Evolutionary conservation across 345 rosid genomes (phyloP).

Genomic region (Combretum micranthum): DNA sequence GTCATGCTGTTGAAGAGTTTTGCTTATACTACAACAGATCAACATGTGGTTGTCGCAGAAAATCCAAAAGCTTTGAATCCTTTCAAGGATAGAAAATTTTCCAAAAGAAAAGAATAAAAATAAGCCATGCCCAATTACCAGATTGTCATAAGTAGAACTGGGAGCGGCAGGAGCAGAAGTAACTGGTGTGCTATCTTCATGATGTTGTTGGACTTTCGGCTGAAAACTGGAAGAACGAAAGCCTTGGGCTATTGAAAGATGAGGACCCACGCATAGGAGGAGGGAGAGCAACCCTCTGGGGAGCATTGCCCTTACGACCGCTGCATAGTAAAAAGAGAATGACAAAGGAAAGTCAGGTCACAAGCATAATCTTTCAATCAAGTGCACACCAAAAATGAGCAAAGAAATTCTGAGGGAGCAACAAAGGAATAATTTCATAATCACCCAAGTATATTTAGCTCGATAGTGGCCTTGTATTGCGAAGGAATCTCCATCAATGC

Average conservation of each 20-base stretch:
- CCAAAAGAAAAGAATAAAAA: background rate
- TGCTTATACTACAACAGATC: too few relatives aligned
- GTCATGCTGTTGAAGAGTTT: too few relatives aligned
- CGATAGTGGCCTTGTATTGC: constrained; percentile 60
- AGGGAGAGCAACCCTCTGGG: constrained; percentile 31
- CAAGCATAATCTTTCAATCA: background rate
- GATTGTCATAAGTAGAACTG: constrained; percentile 10
- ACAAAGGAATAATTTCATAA: background rate
- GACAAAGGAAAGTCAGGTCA: background rate
- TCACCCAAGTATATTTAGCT: constrained; percentile 50
- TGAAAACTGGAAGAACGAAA: constrained; percentile 16
- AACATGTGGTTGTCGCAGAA: too few relatives aligned
- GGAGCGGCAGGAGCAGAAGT: constrained; percentile 17
- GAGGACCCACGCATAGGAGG: constrained; percentile 27
- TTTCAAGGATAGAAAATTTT: background rate
- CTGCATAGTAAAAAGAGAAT: constrained; percentile 10
- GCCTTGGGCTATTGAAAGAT: constrained; percentile 11
- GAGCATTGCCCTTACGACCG: constrained; percentile 22
- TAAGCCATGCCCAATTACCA: constrained; percentile 7
- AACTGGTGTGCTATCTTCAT: constrained; percentile 17
- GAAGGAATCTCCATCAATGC: constrained; percentile 68
- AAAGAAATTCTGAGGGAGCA: background rate
- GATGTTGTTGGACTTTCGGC: constrained; percentile 20
- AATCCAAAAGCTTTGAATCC: background rate
- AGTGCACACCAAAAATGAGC: background rate